Conservation (phyloP, 1,284 basidiomycete genomes). For the Vanrija sp. region DNA sequence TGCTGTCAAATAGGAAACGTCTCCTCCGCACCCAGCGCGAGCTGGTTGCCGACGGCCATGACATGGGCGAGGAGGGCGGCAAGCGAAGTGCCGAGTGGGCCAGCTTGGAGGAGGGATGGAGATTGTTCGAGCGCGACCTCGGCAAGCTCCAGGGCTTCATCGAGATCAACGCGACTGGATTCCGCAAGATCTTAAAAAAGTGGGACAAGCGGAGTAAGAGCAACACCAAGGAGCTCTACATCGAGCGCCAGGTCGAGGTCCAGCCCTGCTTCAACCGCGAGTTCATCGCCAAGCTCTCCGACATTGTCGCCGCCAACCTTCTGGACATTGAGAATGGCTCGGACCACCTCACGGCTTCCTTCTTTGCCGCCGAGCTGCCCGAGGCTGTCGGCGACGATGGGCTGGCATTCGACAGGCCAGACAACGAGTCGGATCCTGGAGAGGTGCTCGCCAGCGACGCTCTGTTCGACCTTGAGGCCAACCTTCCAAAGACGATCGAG, state of each 20-base stretch:
- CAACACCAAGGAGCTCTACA: conserved; percentile 92
- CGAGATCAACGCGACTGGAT: conserved; percentile 96
- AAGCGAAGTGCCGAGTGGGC: conserved; percentile 72
- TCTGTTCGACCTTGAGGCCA: conserved; percentile 81
- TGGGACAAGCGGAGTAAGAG: conserved; percentile 97
- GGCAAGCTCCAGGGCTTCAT: conserved; percentile 96
- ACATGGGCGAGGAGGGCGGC: conserved; percentile 49
- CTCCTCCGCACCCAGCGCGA: conserved; percentile 38
- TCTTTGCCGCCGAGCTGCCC: conserved; percentile 48
- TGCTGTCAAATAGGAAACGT: conserved; percentile 84
- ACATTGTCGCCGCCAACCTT: conserved; percentile 89
- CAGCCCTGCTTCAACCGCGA: conserved; percentile 98
- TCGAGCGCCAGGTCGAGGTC: conserved; percentile 94
- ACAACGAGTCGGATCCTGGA: conserved; percentile 49
- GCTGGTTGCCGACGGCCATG: conserved; percentile 13
- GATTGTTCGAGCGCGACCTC: conserved; percentile 91
- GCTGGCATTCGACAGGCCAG: conserved; percentile 64
- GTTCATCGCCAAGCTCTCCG: conserved; percentile 93
- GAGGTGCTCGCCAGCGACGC: conserved; percentile 58
- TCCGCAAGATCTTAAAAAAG: conserved; percentile 97
- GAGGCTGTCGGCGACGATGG: conserved; percentile 46
- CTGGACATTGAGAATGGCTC: conserved; percentile 82
- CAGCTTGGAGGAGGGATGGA: conserved; percentile 92
- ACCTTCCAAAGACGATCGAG: conserved; percentile 70
- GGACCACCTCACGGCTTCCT: conserved; percentile 60